Conservation (phyloP, 768 basidiomycete genomes). For the Amanita jacksonii region DNA sequence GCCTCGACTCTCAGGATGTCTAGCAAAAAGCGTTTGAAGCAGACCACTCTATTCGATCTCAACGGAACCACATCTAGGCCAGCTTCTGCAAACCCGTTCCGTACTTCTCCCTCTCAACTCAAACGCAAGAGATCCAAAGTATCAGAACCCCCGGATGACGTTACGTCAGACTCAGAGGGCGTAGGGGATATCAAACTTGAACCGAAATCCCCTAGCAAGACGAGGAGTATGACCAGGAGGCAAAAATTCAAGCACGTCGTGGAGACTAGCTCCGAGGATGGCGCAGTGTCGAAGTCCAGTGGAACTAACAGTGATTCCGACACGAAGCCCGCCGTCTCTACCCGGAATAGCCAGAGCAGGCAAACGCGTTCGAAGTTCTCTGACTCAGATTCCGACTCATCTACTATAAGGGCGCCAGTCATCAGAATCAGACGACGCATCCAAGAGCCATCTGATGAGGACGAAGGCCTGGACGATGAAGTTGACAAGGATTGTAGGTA, state of each 20-base stretch:
- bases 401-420: constrained; percentile 19
- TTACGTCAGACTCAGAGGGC: constrained; percentile 2
- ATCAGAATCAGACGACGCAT: constrained; percentile 22
- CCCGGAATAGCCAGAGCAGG: constrained; percentile 26
- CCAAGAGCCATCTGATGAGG: constrained; percentile 27
- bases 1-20: no score
- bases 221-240: not conserved
- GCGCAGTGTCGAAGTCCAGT: no score
- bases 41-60: constrained; percentile 33
- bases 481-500: constrained; percentile 50
- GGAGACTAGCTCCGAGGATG: not conserved
- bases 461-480: constrained; percentile 32
- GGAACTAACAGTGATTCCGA: not conserved
- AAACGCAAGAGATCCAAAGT: not conserved
- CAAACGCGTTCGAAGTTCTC: constrained; percentile 9
- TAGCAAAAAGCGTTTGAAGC: constrained; percentile 21
- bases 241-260: not conserved
- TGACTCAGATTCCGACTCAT: constrained; percentile 13
- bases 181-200: not conserved
- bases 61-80: not conserved
- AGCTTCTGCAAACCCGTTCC: not conserved
- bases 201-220: not conserved
- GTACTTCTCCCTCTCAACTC: not conserved
- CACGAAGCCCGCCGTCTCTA: constrained; percentile 10
- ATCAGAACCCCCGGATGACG: not conserved